Evolutionary conservation across 2,329 filamentous ascomycete species (phyloP).

Genomic region (Fusarium sarcochroum): DNA sequence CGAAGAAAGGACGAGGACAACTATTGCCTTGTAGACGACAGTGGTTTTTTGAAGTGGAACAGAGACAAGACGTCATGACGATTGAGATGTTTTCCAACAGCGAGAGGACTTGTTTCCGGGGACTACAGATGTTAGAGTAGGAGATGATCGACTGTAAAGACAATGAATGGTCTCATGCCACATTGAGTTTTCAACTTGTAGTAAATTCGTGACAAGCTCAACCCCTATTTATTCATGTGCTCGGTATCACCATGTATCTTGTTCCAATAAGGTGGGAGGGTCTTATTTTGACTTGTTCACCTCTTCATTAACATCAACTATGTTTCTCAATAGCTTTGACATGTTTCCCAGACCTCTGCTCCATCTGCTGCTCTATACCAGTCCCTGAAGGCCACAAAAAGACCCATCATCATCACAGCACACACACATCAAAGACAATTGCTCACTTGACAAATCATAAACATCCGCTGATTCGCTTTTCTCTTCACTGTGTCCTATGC

Average conservation of each 20-base stretch:
- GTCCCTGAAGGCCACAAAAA: not conserved
- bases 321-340: no score
- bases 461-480: slow-evolving; percentile 38
- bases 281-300: no score
- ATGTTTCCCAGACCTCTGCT: not conserved
- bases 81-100: slow-evolving; percentile 4
- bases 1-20: slow-evolving; percentile 24
- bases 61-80: slow-evolving; percentile 16
- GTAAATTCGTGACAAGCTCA: not conserved
- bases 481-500: slow-evolving; percentile 29
- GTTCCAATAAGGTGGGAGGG: no score
- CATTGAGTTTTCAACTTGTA: not conserved
- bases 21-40: slow-evolving; percentile 4
- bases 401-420: slow-evolving; percentile 3
- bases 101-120: slow-evolving; percentile 16
- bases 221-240: no score
- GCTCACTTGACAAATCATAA: slow-evolving; percentile 30
- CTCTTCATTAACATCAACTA: no score
- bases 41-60: slow-evolving; percentile 10
- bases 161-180: slow-evolving; percentile 25
- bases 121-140: slow-evolving; percentile 42
- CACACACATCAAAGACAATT: slow-evolving; percentile 6
- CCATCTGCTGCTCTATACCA: not conserved
- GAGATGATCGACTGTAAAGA: slow-evolving; percentile 42
- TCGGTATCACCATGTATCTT: no score